Evolutionary conservation across 176 grass and related monocot species (phyloP).

Genomic region (Areca catechu): DNA sequence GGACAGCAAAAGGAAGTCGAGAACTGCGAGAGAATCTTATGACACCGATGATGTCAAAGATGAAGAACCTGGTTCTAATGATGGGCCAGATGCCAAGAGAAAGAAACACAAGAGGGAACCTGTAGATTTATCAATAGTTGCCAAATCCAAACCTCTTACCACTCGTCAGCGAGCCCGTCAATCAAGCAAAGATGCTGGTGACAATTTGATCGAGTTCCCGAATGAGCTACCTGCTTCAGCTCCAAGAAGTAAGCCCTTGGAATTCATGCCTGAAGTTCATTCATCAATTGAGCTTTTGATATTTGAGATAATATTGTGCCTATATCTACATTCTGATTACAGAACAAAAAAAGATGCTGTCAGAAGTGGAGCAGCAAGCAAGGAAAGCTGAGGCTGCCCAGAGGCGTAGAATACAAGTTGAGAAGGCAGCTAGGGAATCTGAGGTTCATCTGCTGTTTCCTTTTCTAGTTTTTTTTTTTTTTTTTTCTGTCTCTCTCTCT

Average conservation of each 20-base stretch:
- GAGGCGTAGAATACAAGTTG: constrained; percentile 59
- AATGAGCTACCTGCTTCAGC: constrained; percentile 43
- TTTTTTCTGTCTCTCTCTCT: no score
- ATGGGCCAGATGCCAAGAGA: constrained; percentile 27
- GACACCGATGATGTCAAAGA: constrained; percentile 46
- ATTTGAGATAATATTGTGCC: no score
- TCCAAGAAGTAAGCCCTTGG: constrained; percentile 41
- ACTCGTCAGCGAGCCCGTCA: constrained; percentile 68
- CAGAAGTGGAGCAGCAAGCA: constrained; percentile 48
- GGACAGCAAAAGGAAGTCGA: constrained; percentile 35
- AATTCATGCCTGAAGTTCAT: no score
- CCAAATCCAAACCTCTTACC: constrained; percentile 45
- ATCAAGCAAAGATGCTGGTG: constrained; percentile 55
- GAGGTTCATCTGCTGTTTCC: constrained; percentile 24
- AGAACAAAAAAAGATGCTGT: constrained; percentile 67
- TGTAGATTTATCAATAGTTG: constrained; percentile 18
- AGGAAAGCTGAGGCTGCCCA: constrained; percentile 75
- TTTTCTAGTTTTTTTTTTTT: no score
- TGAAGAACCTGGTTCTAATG: constrained; percentile 37
- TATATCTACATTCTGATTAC: constrained; percentile 8
- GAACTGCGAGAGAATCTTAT: constrained; percentile 16
- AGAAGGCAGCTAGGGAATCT: constrained; percentile 63
- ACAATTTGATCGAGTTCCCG: constrained; percentile 45
- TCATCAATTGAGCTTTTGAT: no score
- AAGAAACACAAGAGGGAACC: constrained; percentile 24